Percentiles rank a stretch among this genome's conserved stretches.
These are phyloP conservation scores for Moesziomyces sp. DNA, from an alignment of 1,284 basidiomycete species.

Conservation along the genomic window DNA sequence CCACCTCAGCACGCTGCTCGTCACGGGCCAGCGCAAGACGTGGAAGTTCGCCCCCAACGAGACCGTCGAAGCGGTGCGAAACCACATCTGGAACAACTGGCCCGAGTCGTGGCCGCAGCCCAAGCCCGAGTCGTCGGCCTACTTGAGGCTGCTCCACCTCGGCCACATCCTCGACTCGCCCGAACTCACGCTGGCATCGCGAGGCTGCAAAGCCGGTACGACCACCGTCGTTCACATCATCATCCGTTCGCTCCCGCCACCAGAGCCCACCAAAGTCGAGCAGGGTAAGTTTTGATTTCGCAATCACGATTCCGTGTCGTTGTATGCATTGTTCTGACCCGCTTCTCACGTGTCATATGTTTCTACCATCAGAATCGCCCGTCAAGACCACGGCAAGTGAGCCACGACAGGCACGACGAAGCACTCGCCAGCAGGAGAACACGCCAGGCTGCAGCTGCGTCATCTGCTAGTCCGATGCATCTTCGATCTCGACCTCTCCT, in stretches of 20 bases:
- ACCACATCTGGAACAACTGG: constrained; percentile 34
- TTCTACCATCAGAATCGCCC: constrained; percentile 4
- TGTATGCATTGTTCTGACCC: background rate
- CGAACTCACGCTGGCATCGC: constrained; percentile 23
- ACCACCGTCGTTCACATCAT: constrained; percentile 42
- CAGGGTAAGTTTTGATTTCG: constrained; percentile 8
- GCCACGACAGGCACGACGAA: background rate
- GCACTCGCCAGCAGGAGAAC: constrained; percentile 8
- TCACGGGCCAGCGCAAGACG: constrained; percentile 26
- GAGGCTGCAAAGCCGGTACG: constrained; percentile 30
- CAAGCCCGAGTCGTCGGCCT: constrained; percentile 27
- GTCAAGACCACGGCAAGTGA: constrained; percentile 6
- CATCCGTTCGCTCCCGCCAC: constrained; percentile 24
- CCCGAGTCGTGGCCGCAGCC: constrained; percentile 39
- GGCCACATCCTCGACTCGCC: constrained; percentile 43
- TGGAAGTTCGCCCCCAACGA: constrained; percentile 32
- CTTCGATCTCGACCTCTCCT: background rate
- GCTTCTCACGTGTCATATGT: too few relatives aligned
- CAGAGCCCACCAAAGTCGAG: constrained; percentile 30
- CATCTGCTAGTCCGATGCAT: constrained; percentile 22
- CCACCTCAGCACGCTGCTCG: constrained; percentile 39
- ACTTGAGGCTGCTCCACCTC: constrained; percentile 34
- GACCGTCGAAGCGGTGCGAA: constrained; percentile 17
- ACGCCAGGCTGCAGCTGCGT: constrained; percentile 42
- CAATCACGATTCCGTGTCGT: background rate